phyloP scores from a whole-genome alignment of 2,329 filamentous ascomycete species.

The Diaporthe longicolla region DNA sequence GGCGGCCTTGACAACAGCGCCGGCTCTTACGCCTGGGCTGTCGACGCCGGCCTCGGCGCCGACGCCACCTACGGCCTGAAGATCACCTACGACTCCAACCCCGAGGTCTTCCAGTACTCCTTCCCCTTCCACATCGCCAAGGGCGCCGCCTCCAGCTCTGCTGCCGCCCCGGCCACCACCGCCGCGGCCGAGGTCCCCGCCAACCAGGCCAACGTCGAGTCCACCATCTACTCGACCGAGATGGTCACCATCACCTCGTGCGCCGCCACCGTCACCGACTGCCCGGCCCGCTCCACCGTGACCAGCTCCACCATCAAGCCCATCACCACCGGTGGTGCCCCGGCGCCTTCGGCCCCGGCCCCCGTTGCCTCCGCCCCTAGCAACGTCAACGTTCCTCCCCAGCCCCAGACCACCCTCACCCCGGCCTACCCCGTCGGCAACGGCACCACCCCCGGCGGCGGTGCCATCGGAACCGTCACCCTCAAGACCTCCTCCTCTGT shows the following conservation, averaged over 20 bases:
- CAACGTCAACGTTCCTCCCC: constrained; percentile 49
- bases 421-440: constrained; percentile 42
- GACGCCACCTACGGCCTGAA: constrained; percentile 70
- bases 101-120: constrained; percentile 71
- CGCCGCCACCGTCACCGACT: constrained; percentile 67
- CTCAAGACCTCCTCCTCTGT: constrained; percentile 41
- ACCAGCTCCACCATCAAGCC: constrained; percentile 50
- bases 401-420: constrained; percentile 47
- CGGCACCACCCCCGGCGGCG: constrained; percentile 31
- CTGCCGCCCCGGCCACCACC: constrained; percentile 49
- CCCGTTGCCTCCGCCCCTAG: constrained; percentile 56
- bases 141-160: constrained; percentile 43
- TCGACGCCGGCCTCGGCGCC: constrained; percentile 61
- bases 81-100: constrained; percentile 60
- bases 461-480: constrained; percentile 40
- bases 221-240: constrained; percentile 70
- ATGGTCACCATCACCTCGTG: constrained; percentile 74
- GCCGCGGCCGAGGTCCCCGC: constrained; percentile 62
- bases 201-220: constrained; percentile 43
- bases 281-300: constrained; percentile 55
- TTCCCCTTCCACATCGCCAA: constrained; percentile 70
- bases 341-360: constrained; percentile 54
- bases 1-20: constrained; percentile 62
- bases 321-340: constrained; percentile 41
- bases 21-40: constrained; percentile 65